These are phyloP conservation scores for Prunella vulgaris DNA, from an alignment of 257 asterid species.

Conservation along the genomic window DNA sequence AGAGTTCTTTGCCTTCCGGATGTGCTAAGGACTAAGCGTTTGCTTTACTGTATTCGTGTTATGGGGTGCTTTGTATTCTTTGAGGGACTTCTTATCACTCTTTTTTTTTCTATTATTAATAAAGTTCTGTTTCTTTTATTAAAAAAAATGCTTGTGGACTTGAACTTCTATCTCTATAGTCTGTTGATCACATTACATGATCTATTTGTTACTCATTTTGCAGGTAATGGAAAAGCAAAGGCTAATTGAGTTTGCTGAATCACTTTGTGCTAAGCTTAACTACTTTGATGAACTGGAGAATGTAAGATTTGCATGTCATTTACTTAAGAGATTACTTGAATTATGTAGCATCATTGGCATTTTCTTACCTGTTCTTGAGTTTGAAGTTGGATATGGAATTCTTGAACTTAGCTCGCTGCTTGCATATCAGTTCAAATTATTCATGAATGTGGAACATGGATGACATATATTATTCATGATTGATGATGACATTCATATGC, in stretches of 20 bases:
- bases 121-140: too few relatives aligned
- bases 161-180: not conserved
- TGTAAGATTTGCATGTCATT: conserved; percentile 66
- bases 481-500: too few relatives aligned
- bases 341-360: conserved; percentile 10
- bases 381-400: not conserved
- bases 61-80: too few relatives aligned
- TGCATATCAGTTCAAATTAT: conserved; percentile 2
- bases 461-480: conserved; percentile 22
- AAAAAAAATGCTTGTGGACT: too few relatives aligned
- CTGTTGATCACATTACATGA: conserved; percentile 6
- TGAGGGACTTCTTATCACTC: too few relatives aligned
- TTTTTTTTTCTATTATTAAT: too few relatives aligned
- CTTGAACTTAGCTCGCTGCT: too few relatives aligned
- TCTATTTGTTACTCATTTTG: conserved; percentile 34
- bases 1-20: too few relatives aligned
- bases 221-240: conserved; percentile 96
- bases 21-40: too few relatives aligned
- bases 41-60: too few relatives aligned
- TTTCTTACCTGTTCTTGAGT: conserved; percentile 16
- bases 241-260: conserved; percentile 89
- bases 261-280: conserved; percentile 90
- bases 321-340: conserved; percentile 20
- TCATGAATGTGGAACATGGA: not conserved
- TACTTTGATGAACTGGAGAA: conserved; percentile 99